Evolutionary conservation across 805 yeast genomes (phyloP).

Genomic region (Cyberlindnera euphorbiiphila): DNA sequence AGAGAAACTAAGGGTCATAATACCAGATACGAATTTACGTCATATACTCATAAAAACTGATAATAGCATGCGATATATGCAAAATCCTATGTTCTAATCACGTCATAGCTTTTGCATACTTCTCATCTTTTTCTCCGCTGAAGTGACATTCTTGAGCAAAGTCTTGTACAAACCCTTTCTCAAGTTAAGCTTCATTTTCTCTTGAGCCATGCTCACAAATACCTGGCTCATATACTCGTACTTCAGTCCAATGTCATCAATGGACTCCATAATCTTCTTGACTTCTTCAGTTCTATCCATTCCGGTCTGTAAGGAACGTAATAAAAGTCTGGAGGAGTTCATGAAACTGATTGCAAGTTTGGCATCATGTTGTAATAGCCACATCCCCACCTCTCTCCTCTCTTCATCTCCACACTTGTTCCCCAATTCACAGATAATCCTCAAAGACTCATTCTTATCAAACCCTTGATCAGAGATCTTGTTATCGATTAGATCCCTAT

Average conservation of each 20-base stretch:
- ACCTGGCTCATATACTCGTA: conserved; percentile 20
- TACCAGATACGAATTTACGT: background rate
- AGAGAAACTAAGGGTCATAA: no score
- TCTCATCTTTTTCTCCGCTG: conserved; percentile 7
- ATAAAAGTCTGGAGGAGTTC: conserved; percentile 16
- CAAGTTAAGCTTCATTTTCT: conserved; percentile 15
- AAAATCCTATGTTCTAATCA: no score
- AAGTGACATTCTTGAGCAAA: conserved; percentile 8
- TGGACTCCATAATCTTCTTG: conserved; percentile 14
- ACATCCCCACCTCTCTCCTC: conserved; percentile 18
- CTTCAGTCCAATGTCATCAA: conserved; percentile 19
- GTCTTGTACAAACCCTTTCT: conserved; percentile 19
- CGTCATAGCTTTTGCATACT: no score
- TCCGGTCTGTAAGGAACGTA: conserved; percentile 11
- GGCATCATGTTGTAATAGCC: conserved; percentile 22
- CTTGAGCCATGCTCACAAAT: conserved; percentile 21
- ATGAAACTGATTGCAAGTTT: conserved; percentile 22
- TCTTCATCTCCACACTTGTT: conserved; percentile 13
- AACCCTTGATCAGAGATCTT: conserved; percentile 10
- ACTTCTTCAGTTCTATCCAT: conserved; percentile 18
- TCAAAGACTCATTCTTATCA: conserved; percentile 10
- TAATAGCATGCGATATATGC: no score
- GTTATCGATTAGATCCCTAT: conserved; percentile 16
- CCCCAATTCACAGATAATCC: conserved; percentile 12
- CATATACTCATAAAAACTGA: no score